Base-by-base conservation (phyloP, 176 grass and related monocot species). In the Zea mays region DNA sequence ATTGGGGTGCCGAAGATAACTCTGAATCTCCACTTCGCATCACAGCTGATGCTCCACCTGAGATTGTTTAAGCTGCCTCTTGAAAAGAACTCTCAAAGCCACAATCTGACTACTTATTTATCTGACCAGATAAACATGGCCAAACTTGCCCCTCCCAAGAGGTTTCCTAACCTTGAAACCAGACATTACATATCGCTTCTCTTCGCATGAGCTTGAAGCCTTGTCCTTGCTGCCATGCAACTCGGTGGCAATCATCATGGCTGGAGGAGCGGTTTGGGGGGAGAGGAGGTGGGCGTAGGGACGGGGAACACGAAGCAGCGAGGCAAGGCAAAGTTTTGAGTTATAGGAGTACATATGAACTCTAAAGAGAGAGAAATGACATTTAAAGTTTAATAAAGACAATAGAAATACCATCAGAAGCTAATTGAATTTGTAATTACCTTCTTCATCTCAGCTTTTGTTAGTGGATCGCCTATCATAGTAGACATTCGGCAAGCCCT, bases 131-230 rank as follows among this genome's bases (percentile, higher is more conserved):
- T 92, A 99, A 15, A 99, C 96, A 81, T 99, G 96, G 39, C 96
- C 96, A 67, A 99, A 99, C 54, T 99, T 99, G 20, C 96, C 96
- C 75, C 92, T 92, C 44, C 96, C 96, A 7, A 99, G 87, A 10
- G 96, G 90, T 49, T 89, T 99, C 8, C 96, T n/a, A 8, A 99
- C 84, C 4, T 95, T 92, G 4, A 99, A 99, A 72, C 94, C 96
- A 3, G 78, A 87, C 51, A 99, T 14, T 0, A 85, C 85, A 92
- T 92, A 99, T 34, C 90, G 54, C 88, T 90, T 99, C 59, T 90
- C 94, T 47, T 80, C 0, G 68, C 77, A 45, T 81, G 81, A 10
- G 85, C 65, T n/a, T 4, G 74, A 74, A 66, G 77, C 70, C 82
- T 83, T 81, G 61, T 89, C 88, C 84, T 93, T 82, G 39, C 76